Evolutionary conservation across 108 stramenopile species (phyloP).

Genomic region (Fistulifera pelliculosa): DNA sequence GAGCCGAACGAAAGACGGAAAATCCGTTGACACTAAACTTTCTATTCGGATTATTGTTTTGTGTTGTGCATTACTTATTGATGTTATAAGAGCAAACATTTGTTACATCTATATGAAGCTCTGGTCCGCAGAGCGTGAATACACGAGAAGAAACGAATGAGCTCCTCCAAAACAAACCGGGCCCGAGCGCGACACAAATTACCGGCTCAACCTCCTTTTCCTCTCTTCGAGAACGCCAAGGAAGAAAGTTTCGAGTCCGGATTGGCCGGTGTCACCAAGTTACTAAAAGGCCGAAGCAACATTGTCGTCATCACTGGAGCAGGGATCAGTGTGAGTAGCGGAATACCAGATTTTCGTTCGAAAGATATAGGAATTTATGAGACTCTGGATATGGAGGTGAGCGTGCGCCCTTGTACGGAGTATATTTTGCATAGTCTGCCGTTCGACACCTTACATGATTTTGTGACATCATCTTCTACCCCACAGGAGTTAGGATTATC

Average conservation of each 20-base stretch:
- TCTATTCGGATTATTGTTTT: no score
- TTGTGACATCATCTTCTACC: conserved; percentile 3
- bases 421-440: neutral
- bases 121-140: no score
- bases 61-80: no score
- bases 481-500: conserved; percentile 31
- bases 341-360: conserved; percentile 84
- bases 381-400: conserved; percentile 41
- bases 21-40: no score
- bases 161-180: no score
- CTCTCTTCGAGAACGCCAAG: no score
- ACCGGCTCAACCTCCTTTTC: no score
- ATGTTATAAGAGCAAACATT: no score
- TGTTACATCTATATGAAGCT: no score
- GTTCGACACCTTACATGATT: neutral
- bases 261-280: conserved; percentile 7
- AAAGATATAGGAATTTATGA: conserved; percentile 51
- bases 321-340: conserved; percentile 68
- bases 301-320: conserved; percentile 74
- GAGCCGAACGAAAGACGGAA: no score
- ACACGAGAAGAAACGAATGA: no score
- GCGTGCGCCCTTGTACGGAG: neutral
- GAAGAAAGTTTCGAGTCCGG: neutral
- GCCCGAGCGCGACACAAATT: no score
- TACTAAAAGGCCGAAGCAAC: conserved; percentile 41